These are phyloP conservation scores for Ophiostoma triangulosporum DNA, from an alignment of 2,329 filamentous ascomycete species.

Conservation along the genomic window DNA sequence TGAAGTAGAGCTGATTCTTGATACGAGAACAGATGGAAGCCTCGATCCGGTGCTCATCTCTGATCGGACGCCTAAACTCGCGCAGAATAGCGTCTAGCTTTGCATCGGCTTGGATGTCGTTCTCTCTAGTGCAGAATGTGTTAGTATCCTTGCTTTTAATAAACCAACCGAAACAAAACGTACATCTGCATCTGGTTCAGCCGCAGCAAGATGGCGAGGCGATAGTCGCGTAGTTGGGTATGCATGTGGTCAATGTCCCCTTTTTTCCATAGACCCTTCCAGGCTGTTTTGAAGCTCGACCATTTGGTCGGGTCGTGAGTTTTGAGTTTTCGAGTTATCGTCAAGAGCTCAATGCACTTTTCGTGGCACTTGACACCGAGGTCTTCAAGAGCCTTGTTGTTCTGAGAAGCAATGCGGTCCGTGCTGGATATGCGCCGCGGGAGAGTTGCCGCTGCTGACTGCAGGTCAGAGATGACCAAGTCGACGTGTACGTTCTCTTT, in stretches of 20 bases:
- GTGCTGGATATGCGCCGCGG: not conserved
- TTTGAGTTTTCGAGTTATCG: not conserved
- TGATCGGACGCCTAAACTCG: not conserved
- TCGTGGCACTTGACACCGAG: not conserved
- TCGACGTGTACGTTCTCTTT: not conserved
- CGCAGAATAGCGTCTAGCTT: not conserved
- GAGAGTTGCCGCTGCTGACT: not conserved
- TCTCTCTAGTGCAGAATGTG: not conserved
- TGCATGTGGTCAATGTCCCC: not conserved
- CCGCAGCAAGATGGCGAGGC: not conserved
- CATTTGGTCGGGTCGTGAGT: not conserved
- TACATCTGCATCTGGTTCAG: not conserved
- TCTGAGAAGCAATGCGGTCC: not conserved
- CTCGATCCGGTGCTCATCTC: not conserved
- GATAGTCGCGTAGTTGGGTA: not conserved
- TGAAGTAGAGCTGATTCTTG: not conserved
- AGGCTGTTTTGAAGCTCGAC: not conserved
- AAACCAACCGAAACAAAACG: not conserved
- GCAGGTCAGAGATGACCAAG: not conserved
- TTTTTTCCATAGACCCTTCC: not conserved
- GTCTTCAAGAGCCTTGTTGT: not conserved
- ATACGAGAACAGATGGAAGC: not conserved
- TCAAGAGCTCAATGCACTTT: not conserved
- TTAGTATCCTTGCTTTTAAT: not conserved
- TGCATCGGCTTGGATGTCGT: not conserved